Conservation (phyloP, 257 asterid species). For the Gentiana straminea region DNA sequence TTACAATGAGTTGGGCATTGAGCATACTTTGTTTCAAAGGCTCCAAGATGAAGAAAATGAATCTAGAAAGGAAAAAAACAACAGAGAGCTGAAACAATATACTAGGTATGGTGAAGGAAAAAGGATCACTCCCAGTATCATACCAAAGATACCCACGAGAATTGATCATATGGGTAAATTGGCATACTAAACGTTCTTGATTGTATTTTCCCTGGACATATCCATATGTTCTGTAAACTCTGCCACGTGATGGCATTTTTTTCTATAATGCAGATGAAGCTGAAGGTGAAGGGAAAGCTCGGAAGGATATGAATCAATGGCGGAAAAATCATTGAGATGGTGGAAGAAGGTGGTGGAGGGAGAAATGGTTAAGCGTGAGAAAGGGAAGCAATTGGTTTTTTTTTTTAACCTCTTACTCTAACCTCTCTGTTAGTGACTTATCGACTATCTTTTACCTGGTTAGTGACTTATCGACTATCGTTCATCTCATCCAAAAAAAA, state of each 20-base stretch:
- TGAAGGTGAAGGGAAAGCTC: neutral
- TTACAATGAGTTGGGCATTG: slow-evolving; percentile 56
- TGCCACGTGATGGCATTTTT: neutral
- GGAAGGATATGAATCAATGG: neutral
- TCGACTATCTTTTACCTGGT: no score
- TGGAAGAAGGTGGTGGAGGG: neutral
- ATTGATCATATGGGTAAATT: slow-evolving; percentile 17
- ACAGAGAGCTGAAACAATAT: slow-evolving; percentile 24
- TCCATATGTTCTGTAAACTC: slow-evolving; percentile 17
- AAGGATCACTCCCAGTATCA: slow-evolving; percentile 22
- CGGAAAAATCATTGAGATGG: neutral
- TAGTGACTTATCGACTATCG: no score
- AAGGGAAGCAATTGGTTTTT: slow-evolving; percentile 2
- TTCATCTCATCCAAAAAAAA: no score
- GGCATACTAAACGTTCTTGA: slow-evolving; percentile 36
- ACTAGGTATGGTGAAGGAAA: slow-evolving; percentile 27
- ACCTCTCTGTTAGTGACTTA: no score
- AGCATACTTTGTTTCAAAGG: slow-evolving; percentile 45
- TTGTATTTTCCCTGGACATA: slow-evolving; percentile 25
- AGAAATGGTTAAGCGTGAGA: slow-evolving; percentile 8
- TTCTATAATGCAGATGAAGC: neutral
- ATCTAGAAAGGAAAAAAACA: slow-evolving; percentile 21
- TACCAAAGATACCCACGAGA: slow-evolving; percentile 39
- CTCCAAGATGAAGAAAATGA: slow-evolving; percentile 15
- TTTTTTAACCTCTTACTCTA: no score